Evolutionary conservation across 139 green algal species (phyloP).

Genomic region (Chlamydomonas sphaeroides): DNA sequence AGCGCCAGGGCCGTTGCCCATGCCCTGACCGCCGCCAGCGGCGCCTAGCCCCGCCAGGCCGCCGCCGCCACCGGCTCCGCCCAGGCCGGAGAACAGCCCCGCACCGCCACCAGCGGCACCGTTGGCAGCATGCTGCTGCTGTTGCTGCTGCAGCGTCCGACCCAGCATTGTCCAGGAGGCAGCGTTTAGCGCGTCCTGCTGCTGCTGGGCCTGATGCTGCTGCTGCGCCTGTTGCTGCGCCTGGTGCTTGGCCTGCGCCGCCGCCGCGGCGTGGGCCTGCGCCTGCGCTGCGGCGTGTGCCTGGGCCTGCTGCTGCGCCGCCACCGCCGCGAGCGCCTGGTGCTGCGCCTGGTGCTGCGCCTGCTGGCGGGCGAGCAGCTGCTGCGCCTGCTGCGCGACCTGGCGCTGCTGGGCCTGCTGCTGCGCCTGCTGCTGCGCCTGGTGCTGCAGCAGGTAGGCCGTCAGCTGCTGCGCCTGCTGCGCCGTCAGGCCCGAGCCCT

Average conservation of each 20-base stretch:
- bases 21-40: background rate
- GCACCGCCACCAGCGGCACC: background rate
- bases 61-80: background rate
- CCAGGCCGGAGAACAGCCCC: background rate
- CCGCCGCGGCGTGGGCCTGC: too few species aligned
- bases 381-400: constrained; percentile 18
- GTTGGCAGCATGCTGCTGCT: background rate
- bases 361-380: constrained; percentile 19
- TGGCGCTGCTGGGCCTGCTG: background rate
- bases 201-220: background rate
- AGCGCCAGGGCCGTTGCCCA: background rate
- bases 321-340: too few species aligned
- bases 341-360: background rate
- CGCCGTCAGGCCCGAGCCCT: background rate
- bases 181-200: constrained; percentile 14
- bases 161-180: constrained; percentile 14
- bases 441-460: constrained; percentile 20
- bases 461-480: constrained; percentile 28
- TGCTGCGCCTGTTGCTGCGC: background rate
- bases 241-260: background rate
- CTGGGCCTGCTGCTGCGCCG: too few species aligned
- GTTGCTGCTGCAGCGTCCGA: constrained; percentile 17
- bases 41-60: background rate
- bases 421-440: background rate
- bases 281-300: background rate